phyloP scores from a whole-genome alignment of 2,329 filamentous ascomycete species.

The Helicocarpus griseus region DNA sequence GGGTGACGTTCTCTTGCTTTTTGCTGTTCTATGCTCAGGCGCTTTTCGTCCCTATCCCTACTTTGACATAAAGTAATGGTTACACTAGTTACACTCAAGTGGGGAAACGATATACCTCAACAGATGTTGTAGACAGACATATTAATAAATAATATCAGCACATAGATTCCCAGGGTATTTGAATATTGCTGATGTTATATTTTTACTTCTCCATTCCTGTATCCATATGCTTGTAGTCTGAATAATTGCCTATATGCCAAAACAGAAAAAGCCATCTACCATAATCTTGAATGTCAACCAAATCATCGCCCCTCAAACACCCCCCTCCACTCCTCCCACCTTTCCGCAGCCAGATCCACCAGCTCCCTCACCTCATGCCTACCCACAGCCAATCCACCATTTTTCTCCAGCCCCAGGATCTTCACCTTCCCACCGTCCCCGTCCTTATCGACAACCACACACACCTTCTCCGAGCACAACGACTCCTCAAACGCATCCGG shows the following conservation, averaged over 20 bases:
- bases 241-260: not conserved
- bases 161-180: no score
- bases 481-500: constrained; percentile 85
- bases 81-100: no score
- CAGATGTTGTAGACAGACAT: no score
- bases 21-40: no score
- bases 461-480: constrained; percentile 73
- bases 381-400: constrained; percentile 63
- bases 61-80: no score
- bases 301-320: constrained; percentile 21
- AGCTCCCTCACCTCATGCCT: constrained; percentile 52
- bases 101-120: no score
- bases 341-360: constrained; percentile 48
- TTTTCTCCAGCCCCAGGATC: constrained; percentile 69
- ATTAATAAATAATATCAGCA: no score
- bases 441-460: constrained; percentile 60
- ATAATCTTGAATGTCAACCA: not conserved
- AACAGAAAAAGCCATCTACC: not conserved
- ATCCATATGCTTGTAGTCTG: no score
- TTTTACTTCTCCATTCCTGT: no score
- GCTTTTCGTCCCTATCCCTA: no score
- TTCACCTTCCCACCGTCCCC: constrained; percentile 38
- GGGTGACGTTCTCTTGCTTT: no score
- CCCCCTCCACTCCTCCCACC: constrained; percentile 53
- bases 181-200: no score